Percentiles rank a stretch among this genome's conserved stretches.
phyloP scores from a whole-genome alignment of 257 asterid species.

The Solanum peruvianum region DNA sequence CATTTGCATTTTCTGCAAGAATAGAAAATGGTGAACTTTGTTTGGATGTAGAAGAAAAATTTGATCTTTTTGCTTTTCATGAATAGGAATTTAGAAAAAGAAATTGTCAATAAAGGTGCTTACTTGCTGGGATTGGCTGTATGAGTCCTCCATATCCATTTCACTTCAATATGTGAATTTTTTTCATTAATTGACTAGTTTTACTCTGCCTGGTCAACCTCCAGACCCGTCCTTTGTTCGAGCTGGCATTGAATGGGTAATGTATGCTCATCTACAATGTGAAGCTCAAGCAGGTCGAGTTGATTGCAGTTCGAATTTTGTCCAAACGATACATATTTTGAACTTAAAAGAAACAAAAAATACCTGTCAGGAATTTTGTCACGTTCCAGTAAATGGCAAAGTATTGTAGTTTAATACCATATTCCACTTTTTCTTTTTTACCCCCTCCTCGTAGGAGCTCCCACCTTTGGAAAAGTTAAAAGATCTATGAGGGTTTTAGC shows the following conservation, averaged over 20 bases:
- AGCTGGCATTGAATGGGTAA: neutral
- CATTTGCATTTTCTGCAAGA: neutral
- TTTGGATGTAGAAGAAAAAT: neutral
- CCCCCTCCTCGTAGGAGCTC: neutral
- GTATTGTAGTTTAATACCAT: neutral
- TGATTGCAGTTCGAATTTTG: neutral
- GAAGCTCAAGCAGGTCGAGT: neutral
- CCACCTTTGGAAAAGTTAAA: neutral
- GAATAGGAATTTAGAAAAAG: neutral
- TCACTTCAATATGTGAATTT: neutral
- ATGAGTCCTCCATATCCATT: neutral
- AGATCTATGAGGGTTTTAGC: neutral
- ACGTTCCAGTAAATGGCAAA: neutral
- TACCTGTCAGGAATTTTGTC: neutral
- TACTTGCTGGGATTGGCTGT: neutral
- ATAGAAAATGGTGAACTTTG: neutral
- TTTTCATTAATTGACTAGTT: neutral
- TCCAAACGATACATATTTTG: neutral
- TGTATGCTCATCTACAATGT: neutral
- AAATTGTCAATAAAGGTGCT: neutral
- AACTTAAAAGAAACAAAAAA: neutral
- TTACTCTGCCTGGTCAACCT: neutral
- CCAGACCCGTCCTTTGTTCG: neutral
- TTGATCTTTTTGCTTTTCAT: neutral
- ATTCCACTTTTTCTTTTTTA: neutral